Evolutionary conservation across 1,139 yeast genomes (phyloP), one percentile per base, ranked within the genome.

Genomic region (Suhomyces coccinellae): DNA sequence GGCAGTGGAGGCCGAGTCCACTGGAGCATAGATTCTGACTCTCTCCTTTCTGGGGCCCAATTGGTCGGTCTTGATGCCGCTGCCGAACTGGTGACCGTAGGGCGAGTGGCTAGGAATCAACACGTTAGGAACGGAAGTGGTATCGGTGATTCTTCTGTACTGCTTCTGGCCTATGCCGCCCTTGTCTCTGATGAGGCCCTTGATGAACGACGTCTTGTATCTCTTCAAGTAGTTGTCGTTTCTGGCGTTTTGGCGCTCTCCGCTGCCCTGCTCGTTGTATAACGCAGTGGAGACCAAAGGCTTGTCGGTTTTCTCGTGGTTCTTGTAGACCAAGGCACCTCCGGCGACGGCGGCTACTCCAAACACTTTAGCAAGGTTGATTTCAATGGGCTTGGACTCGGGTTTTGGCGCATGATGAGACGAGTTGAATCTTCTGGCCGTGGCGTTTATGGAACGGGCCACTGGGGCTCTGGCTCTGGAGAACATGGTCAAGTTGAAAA

Each of bases 21-120:
- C 45, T 16, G 77, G 77, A 52, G 79, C 77, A 59, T 67, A 73
- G 53, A 65, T 61, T 54, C 66, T 63, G 48, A 65, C 55, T 58
- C 73, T 66, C 56, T 73, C 77, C 57, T 59, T 73, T 67, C 79
- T 72, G 41, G 79, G 78, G 27, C 79, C 79, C 58, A 74, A 69
- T 47, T 65, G 58, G 54, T 62, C 67, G 40, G 74, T 68, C 57
- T 72, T 71, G 45, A 74, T 73, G 51, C 79, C 78, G 35, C 73
- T 74, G 47, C 79, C 79, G 52, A 67, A 73, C 57, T 72, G 75
- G 46, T 59, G 52, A 15, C 75, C 75, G 49, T 50, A 61, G 13
- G 77, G 68, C 15, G 79, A 71, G 54, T 71, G 77, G n/a, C 77
- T 61, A 38, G 73, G 73, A 52, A 74, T 73, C 50, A 72, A 60